Base-by-base conservation (phyloP, 768 basidiomycete species). In the Neoboletus magnificus region DNA sequence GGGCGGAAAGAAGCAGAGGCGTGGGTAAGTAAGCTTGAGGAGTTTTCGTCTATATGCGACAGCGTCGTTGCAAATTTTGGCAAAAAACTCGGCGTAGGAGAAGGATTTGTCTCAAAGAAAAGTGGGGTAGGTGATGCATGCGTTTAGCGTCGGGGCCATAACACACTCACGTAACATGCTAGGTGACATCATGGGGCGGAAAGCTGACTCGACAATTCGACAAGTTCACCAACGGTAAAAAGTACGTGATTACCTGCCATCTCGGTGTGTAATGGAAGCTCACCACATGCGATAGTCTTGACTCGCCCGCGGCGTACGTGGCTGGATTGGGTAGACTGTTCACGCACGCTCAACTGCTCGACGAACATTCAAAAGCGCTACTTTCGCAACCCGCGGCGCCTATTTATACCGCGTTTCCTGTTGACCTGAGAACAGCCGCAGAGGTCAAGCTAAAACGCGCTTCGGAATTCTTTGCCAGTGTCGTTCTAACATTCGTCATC, bases 391-490 rank as follows among this genome's bases (percentile, higher is more conserved):
- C 88, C 4, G 62, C 82, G 33, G 86, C 88, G 10, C 86, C 88
- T 37, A 78, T 86, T 37, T 94, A 95, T 66, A 80, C 80, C 35
- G 81, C 83, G 20, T 84, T 94, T 62, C 81, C 90, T 5, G 45
- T 69, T 41, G 85, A 91, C 54, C 67, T 87, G 57, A 84, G 86
- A 51, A 62, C 66, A 40, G 79, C 82, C 11, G 79, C 87, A 54
- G 91, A 94, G 66, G 76, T 80, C 63, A 87, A 85, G 69, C 81
- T 96, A 54, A 85, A 83, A 66, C 86, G 88, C 59, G 80, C 84
- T 33, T 92, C 91, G n/a, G 91, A 95, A 66, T 96, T 96, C 70
- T 96, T 95, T 63, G 89, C 89, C 25, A 89, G 80, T 50, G 91
- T 94, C 57, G 83, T 96, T 52, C 78, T 93, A 58, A 89, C 89